A percentile compares a stretch with the other conserved stretches of the same genome.
Evolutionary conservation across 768 basidiomycete genomes (phyloP).

Genomic region (Lanmaoa rubissima): DNA sequence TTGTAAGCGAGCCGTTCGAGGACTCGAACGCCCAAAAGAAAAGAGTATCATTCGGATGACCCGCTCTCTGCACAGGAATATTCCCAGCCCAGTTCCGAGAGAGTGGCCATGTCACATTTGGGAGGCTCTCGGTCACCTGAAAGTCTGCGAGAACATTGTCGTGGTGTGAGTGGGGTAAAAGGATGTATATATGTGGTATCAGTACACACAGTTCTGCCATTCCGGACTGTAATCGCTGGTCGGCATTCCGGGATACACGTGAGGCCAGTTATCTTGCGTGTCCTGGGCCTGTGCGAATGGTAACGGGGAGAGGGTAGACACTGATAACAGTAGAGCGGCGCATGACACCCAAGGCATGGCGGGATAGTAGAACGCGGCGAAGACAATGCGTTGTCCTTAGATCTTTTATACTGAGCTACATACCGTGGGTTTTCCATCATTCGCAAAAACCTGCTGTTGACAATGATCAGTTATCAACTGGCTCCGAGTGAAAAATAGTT

Average conservation of each 20-base stretch:
- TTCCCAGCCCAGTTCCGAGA: conserved; percentile 59
- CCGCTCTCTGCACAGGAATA: conserved; percentile 24
- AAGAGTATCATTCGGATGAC: not conserved
- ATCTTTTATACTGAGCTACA: too few species aligned
- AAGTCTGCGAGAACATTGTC: conserved; percentile 44
- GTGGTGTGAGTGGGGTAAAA: not conserved
- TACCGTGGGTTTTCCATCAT: too few species aligned
- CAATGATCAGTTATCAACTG: too few species aligned
- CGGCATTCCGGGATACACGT: conserved; percentile 44
- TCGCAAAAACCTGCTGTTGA: too few species aligned
- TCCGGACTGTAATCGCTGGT: conserved; percentile 46
- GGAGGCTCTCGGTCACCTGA: conserved; percentile 50
- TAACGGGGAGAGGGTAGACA: not conserved
- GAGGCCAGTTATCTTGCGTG: conserved; percentile 28
- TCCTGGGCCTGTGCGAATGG: not conserved
- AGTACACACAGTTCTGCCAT: conserved; percentile 58
- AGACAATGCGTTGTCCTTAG: too few species aligned
- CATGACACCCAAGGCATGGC: not conserved
- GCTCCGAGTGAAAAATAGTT: too few species aligned
- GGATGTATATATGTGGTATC: not conserved
- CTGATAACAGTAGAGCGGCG: not conserved
- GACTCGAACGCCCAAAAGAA: conserved; percentile 56
- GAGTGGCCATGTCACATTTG: conserved; percentile 54
- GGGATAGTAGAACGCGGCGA: too few species aligned
- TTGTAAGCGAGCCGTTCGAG: not conserved